phyloP scores from a whole-genome alignment of 352 stramenopile species.

The Phytophthora chlamydospora region DNA sequence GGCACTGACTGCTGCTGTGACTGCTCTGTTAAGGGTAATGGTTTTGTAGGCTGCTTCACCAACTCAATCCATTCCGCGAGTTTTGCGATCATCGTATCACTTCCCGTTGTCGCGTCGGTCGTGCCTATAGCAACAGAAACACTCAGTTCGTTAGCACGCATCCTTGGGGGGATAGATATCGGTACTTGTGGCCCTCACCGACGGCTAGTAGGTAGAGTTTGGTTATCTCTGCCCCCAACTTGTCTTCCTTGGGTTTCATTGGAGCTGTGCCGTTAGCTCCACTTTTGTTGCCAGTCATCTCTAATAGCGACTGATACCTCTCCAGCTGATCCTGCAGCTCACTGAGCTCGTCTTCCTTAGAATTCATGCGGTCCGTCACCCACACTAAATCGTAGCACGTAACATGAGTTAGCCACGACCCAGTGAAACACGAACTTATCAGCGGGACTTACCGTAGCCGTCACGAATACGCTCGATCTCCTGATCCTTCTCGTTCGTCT shows the following conservation, averaged over 20 bases:
- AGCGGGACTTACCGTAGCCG: constrained; percentile 64
- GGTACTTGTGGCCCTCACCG: constrained; percentile 21
- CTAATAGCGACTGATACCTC: constrained; percentile 78
- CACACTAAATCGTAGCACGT: constrained; percentile 56
- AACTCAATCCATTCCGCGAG: constrained; percentile 39
- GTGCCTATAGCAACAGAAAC: constrained; percentile 16
- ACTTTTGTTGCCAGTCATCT: constrained; percentile 53
- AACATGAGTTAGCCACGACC: background rate
- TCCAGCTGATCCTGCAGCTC: constrained; percentile 88
- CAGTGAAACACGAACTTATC: background rate
- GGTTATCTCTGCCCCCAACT: constrained; percentile 34
- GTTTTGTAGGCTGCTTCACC: constrained; percentile 13
- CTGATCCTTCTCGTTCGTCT: constrained; percentile 89
- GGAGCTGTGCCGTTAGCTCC: background rate
- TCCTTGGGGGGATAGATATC: background rate
- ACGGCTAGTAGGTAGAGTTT: constrained; percentile 50
- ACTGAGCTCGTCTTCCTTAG: constrained; percentile 86
- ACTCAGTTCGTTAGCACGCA: constrained; percentile 12
- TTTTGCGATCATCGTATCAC: constrained; percentile 32
- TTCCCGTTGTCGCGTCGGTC: constrained; percentile 13
- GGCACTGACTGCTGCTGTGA: background rate
- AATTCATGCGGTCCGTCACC: constrained; percentile 90
- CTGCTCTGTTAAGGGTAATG: background rate
- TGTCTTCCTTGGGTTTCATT: constrained; percentile 24
- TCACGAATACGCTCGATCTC: constrained; percentile 89